Evolutionary conservation across 257 asterid genomes (phyloP).

Genomic region (Scutellaria barbata): DNA sequence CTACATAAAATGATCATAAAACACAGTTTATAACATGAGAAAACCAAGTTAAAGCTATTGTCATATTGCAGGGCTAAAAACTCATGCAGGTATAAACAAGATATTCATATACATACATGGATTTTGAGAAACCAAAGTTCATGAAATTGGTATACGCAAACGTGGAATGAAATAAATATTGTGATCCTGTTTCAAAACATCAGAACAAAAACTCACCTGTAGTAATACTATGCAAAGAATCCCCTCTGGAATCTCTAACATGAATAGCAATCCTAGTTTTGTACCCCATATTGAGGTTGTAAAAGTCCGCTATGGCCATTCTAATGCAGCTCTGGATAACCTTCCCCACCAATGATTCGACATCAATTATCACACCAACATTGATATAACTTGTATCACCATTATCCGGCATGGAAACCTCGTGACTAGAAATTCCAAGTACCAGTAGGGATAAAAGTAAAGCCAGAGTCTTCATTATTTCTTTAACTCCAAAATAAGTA

Average conservation of each 20-base stretch:
- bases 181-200: too few relatives aligned
- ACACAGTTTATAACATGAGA: too few relatives aligned
- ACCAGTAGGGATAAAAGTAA: slow-evolving; percentile 11
- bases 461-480: slow-evolving; percentile 14
- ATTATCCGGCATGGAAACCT: slow-evolving; percentile 16
- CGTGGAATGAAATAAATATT: too few relatives aligned
- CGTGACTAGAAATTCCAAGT: neutral
- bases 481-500: neutral
- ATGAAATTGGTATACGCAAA: too few relatives aligned
- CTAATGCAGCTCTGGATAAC: slow-evolving; percentile 28
- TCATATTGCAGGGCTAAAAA: too few relatives aligned
- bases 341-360: slow-evolving; percentile 42
- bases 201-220: slow-evolving; percentile 31
- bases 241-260: slow-evolving; percentile 36
- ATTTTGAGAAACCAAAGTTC: too few relatives aligned
- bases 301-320: slow-evolving; percentile 41
- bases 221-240: slow-evolving; percentile 32
- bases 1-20: neutral
- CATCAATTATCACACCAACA: slow-evolving; percentile 39
- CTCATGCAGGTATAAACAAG: neutral
- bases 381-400: neutral
- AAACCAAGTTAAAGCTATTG: too few relatives aligned
- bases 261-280: slow-evolving; percentile 35
- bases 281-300: slow-evolving; percentile 14
- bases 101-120: neutral